Conservation (phyloP, 352 stramenopile genomes). For the Pythium vanterpoolii region DNA sequence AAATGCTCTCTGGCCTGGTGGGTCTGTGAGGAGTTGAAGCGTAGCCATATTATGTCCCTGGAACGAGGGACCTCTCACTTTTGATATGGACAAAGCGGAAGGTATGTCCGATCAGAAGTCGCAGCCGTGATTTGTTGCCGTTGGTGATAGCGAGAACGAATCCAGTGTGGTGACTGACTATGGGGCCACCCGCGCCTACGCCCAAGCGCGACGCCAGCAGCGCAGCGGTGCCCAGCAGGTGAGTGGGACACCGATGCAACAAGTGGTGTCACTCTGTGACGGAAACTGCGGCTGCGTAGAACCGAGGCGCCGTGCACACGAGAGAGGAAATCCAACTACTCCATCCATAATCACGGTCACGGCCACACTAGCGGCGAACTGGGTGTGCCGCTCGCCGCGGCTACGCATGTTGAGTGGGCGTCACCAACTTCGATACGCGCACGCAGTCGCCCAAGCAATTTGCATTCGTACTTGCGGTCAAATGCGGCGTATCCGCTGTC, state of each 20-base stretch:
- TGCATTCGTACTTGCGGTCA: conserved; percentile 31
- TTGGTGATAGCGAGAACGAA: conserved; percentile 22
- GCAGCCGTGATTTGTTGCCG: conserved; percentile 20
- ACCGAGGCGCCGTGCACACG: conserved; percentile 3
- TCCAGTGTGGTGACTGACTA: neutral
- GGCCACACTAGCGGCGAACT: neutral
- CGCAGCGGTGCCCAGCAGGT: conserved; percentile 7
- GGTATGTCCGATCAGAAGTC: conserved; percentile 9
- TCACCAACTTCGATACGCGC: conserved; percentile 37
- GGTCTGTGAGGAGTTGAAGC: conserved; percentile 3
- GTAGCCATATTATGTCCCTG: conserved; percentile 12
- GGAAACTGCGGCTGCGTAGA: neutral
- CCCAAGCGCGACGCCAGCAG: conserved; percentile 13
- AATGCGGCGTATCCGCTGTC: conserved; percentile 34
- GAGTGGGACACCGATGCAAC: neutral
- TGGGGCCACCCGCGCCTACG: conserved; percentile 6
- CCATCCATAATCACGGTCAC: neutral
- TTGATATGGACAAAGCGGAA: neutral
- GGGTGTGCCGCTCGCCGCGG: neutral
- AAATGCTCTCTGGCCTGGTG: conserved; percentile 8
- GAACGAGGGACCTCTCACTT: neutral
- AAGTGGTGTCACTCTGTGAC: neutral
- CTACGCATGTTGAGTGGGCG: conserved; percentile 25
- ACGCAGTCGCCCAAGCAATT: conserved; percentile 42
- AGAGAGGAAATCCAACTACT: neutral